phyloP scores from a whole-genome alignment of 352 stramenopile genomes.

The Globisporangium sylvaticum region DNA sequence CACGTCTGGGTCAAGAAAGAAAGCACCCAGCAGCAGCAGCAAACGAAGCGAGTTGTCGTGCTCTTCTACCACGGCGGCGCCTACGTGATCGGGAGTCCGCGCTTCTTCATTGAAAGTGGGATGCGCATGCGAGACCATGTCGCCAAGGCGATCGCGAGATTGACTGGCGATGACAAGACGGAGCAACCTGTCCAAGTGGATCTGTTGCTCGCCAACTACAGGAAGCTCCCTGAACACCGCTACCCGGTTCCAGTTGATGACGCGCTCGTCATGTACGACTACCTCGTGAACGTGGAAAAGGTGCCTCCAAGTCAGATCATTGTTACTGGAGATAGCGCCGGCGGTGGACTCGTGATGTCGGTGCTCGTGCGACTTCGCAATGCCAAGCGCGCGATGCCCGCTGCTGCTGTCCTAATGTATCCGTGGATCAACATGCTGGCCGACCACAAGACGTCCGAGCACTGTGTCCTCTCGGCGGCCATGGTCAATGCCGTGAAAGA shows the following conservation, averaged over 20 bases:
- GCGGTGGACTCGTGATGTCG: conserved; percentile 34
- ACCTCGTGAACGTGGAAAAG: conserved; percentile 30
- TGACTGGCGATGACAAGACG: conserved; percentile 1
- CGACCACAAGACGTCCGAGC: too few relatives aligned
- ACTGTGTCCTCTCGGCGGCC: too few relatives aligned
- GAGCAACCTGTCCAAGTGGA: conserved; percentile 18
- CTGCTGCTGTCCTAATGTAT: conserved; percentile 29
- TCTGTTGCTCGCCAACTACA: conserved; percentile 42
- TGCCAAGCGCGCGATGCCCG: conserved; percentile 18
- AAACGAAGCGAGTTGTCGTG: conserved; percentile 24
- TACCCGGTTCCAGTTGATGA: conserved; percentile 36
- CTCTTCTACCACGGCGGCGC: conserved; percentile 55
- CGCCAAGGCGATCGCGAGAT: conserved; percentile 12
- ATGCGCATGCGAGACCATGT: conserved; percentile 16
- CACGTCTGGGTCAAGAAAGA: conserved; percentile 39
- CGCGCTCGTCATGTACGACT: conserved; percentile 34
- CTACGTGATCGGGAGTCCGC: conserved; percentile 38
- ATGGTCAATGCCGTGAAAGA: too few relatives aligned
- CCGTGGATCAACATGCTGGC: too few relatives aligned
- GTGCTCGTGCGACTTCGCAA: conserved; percentile 33
- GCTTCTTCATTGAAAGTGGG: conserved; percentile 18
- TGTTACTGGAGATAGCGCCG: conserved; percentile 33
- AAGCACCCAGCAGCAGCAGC: not conserved
- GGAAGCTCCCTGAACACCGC: conserved; percentile 29
- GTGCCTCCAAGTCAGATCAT: conserved; percentile 29